Base-by-base conservation (phyloP, 192 early-diverging fungal genomes). In the Gryganskiella cystojenkinii region DNA sequence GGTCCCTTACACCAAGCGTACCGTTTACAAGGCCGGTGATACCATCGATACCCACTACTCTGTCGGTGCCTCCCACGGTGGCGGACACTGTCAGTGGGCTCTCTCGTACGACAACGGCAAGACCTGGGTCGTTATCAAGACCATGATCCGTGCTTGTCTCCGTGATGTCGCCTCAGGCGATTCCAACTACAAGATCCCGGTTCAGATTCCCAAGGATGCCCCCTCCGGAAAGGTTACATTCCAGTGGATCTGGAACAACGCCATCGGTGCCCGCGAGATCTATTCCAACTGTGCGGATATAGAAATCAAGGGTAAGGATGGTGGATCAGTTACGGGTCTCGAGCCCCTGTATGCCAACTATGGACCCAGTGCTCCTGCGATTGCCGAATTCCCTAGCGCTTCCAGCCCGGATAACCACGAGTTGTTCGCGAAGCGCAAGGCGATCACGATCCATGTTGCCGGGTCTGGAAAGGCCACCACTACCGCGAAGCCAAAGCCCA, bases 211-310 rank as follows among this genome's bases (percentile, higher is more conserved):
- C 7, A 30, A 42, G 15, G 68, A 57, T 9, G 80, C 80, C 35
- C 80, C 80, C 25, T 58, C 59, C n/a, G 80, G 80, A 33, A 63
- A 82, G 61, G 73, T 64, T 30, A 64, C 66, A 31, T 70, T 80
- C 61, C 60, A 63, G 43, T 92, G 91, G 90, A 56, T 86, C 28
- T 93, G 92, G 92, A 89, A 90, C 67, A 92, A 92, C 49, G 90
- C 91, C n/a, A 67, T 90, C 19, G 92, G 92, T 4, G 89, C 89
- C 81, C 89, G 92, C 53, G 92, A 93, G 82, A 86, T 89, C 68
- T 93, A 93, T 83, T 89, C 86, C 86, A 90, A 91, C 83, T 92
- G 91, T 65, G 90, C 85, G 28, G 90, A 92, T 74, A 80, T 93
- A 22, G 82, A 82, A 24, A 85, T 92, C 69, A 72, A 69, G 46